Evolutionary conservation across 257 asterid species (phyloP).

Genomic region (Agastache rugosa): DNA sequence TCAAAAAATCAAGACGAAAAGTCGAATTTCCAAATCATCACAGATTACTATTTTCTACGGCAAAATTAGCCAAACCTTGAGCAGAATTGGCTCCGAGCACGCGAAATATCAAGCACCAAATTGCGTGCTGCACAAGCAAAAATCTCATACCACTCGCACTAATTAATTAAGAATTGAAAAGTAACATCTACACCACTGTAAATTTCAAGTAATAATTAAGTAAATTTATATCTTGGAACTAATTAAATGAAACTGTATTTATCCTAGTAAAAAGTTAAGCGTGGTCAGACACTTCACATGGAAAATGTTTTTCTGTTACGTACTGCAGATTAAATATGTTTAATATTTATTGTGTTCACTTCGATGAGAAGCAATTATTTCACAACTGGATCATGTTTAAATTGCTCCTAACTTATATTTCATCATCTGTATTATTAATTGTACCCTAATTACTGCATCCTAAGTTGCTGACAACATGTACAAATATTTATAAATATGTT

Average conservation of each 20-base stretch:
- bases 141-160: too few relatives aligned
- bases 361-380: conserved; percentile 14
- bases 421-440: neutral
- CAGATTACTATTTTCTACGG: too few relatives aligned
- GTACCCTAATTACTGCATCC: neutral
- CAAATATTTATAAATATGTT: neutral
- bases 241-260: neutral
- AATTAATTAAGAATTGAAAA: too few relatives aligned
- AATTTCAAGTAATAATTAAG: too few relatives aligned
- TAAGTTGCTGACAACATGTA: conserved; percentile 7
- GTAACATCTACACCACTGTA: too few relatives aligned
- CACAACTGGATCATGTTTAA: neutral
- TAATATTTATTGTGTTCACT: conserved; percentile 7
- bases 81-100: too few relatives aligned
- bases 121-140: too few relatives aligned
- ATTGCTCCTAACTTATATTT: neutral
- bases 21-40: too few relatives aligned
- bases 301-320: neutral
- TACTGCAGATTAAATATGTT: neutral
- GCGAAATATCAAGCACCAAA: too few relatives aligned
- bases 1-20: too few relatives aligned
- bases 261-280: neutral
- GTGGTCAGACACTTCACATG: conserved; percentile 12
- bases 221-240: neutral
- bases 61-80: too few relatives aligned